phyloP scores from a whole-genome alignment of 2,329 filamentous ascomycete genomes.

The Aureobasidium lini region DNA sequence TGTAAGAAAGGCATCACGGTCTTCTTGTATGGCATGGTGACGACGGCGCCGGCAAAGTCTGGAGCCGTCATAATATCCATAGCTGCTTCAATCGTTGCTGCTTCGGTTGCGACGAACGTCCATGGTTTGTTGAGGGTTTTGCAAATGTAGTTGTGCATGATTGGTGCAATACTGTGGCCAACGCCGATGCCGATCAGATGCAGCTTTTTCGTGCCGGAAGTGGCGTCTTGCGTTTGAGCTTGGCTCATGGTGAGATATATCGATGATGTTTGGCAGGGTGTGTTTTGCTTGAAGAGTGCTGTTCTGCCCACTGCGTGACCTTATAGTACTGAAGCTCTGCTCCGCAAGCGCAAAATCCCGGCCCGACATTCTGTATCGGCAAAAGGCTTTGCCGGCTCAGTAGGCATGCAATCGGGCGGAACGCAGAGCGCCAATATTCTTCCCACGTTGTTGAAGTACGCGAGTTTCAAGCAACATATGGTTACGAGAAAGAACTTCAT shows the following conservation, averaged over 20 bases:
- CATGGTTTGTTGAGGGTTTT: conserved; percentile 29
- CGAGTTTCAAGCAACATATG: no score
- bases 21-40: conserved; percentile 40
- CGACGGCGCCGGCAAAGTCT: conserved; percentile 28
- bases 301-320: no score
- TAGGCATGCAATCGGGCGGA: no score
- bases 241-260: not conserved
- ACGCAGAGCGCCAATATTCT: no score
- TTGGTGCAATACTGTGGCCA: conserved; percentile 34
- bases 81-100: conserved; percentile 27
- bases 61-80: conserved; percentile 24
- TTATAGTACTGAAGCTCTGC: no score
- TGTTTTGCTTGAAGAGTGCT: no score
- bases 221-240: not conserved
- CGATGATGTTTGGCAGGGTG: no score
- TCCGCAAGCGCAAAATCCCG: no score
- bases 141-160: conserved; percentile 36
- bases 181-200: conserved; percentile 36
- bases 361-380: no score
- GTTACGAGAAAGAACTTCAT: not conserved
- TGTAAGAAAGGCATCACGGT: conserved; percentile 31
- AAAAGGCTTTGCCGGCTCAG: no score
- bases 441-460: no score
- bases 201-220: conserved; percentile 5
- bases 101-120: conserved; percentile 31